A percentile compares a stretch with the other conserved stretches of the same genome.
Conservation (phyloP, 108 stramenopile species). For the Cyclotella cryptica region DNA sequence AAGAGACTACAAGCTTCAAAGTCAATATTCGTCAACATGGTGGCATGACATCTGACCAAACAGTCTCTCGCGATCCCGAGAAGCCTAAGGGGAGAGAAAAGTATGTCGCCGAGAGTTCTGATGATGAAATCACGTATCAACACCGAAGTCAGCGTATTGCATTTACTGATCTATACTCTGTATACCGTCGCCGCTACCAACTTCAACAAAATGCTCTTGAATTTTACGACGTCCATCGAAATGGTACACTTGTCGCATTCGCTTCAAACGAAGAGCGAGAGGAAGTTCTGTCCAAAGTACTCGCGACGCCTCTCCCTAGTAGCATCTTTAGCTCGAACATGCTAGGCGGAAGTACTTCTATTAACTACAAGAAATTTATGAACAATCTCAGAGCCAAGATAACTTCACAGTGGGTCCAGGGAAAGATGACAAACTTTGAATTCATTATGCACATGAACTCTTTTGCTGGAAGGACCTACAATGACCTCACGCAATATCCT, state of each 20-base stretch:
- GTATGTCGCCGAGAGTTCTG: slow-evolving; percentile 30
- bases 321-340: slow-evolving; percentile 71
- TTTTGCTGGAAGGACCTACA: slow-evolving; percentile 96
- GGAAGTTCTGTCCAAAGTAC: slow-evolving; percentile 76
- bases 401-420: slow-evolving; percentile 83
- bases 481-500: slow-evolving; percentile 98
- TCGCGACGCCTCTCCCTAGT: slow-evolving; percentile 82
- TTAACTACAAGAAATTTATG: slow-evolving; percentile 92
- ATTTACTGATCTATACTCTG: slow-evolving; percentile 82
- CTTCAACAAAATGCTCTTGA: slow-evolving; percentile 94
- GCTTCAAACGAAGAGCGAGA: slow-evolving; percentile 72
- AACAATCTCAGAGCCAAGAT: slow-evolving; percentile 80
- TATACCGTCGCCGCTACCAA: slow-evolving; percentile 92
- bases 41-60: slow-evolving; percentile 28
- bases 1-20: slow-evolving; percentile 78
- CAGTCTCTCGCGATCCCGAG: slow-evolving; percentile 25
- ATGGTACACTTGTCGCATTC: slow-evolving; percentile 83
- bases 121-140: slow-evolving; percentile 82
- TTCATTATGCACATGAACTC: slow-evolving; percentile 98
- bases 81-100: slow-evolving; percentile 59
- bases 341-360: slow-evolving; percentile 59
- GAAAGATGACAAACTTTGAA: slow-evolving; percentile 97
- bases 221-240: slow-evolving; percentile 88
- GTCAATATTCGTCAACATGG: slow-evolving; percentile 70
- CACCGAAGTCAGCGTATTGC: slow-evolving; percentile 87